phyloP scores from a whole-genome alignment of 805 yeast species.

The Candida michaelii region DNA sequence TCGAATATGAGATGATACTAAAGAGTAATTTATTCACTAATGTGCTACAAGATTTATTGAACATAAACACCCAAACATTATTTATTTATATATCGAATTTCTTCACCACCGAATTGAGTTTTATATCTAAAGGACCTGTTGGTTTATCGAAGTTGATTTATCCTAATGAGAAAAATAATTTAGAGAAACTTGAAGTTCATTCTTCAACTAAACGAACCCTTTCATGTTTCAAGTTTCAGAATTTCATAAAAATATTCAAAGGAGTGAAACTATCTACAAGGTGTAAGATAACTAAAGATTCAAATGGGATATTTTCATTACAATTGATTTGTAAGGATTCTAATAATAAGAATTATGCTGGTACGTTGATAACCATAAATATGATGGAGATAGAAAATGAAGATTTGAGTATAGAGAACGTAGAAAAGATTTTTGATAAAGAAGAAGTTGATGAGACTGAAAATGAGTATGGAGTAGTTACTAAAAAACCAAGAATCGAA shows the following conservation, averaged over 20 bases:
- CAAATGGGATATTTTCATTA: slow-evolving; percentile 34
- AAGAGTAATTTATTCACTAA: slow-evolving; percentile 39
- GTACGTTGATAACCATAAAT: slow-evolving; percentile 40
- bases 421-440: slow-evolving; percentile 11
- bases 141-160: slow-evolving; percentile 67
- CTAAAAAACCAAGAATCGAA: slow-evolving; percentile 1
- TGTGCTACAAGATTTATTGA: slow-evolving; percentile 35
- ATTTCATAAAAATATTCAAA: slow-evolving; percentile 31
- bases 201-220: slow-evolving; percentile 19
- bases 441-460: not conserved
- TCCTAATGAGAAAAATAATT: slow-evolving; percentile 60
- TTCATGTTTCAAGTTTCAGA: slow-evolving; percentile 33
- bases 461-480: not conserved
- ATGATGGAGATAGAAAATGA: slow-evolving; percentile 30
- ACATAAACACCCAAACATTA: slow-evolving; percentile 36
- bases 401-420: slow-evolving; percentile 7
- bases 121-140: slow-evolving; percentile 71
- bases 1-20: slow-evolving; percentile 37
- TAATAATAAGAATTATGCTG: slow-evolving; percentile 27
- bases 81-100: slow-evolving; percentile 30
- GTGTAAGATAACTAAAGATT: slow-evolving; percentile 40
- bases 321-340: slow-evolving; percentile 39
- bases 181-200: slow-evolving; percentile 58
- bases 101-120: slow-evolving; percentile 42
- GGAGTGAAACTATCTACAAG: slow-evolving; percentile 40